Conservation (phyloP, 768 basidiomycete species). For the Pleurotus giganteus region DNA sequence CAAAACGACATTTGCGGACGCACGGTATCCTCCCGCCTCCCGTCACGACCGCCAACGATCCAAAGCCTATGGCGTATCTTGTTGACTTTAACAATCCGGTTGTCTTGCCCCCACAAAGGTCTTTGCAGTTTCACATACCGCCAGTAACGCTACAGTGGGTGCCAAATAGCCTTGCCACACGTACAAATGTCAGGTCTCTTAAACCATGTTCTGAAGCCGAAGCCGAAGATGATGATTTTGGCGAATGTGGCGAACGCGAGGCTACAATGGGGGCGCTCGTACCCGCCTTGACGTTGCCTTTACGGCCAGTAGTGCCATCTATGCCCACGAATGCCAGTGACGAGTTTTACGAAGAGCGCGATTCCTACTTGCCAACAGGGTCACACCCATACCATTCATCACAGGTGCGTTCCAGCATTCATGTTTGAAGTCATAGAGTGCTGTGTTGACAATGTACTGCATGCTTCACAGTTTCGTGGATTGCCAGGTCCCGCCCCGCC, state of each 20-base stretch:
- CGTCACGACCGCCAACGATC: slow-evolving; percentile 5
- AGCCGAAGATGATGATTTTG: slow-evolving; percentile 18
- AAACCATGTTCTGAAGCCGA: slow-evolving; percentile 24
- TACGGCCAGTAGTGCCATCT: slow-evolving; percentile 23
- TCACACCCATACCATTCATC: slow-evolving; percentile 30
- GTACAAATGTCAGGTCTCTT: slow-evolving; percentile 24
- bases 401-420: slow-evolving; percentile 20
- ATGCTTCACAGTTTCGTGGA: not conserved
- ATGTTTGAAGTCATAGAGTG: not conserved
- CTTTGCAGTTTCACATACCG: not conserved
- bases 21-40: slow-evolving; percentile 50
- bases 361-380: slow-evolving; percentile 25
- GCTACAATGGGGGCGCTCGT: slow-evolving; percentile 5
- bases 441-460: not conserved
- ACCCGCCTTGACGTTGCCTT: slow-evolving; percentile 21
- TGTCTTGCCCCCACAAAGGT: slow-evolving; percentile 15
- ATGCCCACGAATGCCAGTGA: slow-evolving; percentile 15
- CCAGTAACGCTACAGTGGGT: slow-evolving; percentile 36
- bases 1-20: slow-evolving; percentile 75
- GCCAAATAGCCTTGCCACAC: slow-evolving; percentile 33
- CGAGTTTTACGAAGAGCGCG: slow-evolving; percentile 27
- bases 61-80: slow-evolving; percentile 23
- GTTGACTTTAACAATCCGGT: slow-evolving; percentile 38
- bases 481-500: slow-evolving; percentile 3
- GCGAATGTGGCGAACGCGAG: slow-evolving; percentile 7